Conservation (phyloP, 257 asterid genomes). For the Gentiana straminea region DNA sequence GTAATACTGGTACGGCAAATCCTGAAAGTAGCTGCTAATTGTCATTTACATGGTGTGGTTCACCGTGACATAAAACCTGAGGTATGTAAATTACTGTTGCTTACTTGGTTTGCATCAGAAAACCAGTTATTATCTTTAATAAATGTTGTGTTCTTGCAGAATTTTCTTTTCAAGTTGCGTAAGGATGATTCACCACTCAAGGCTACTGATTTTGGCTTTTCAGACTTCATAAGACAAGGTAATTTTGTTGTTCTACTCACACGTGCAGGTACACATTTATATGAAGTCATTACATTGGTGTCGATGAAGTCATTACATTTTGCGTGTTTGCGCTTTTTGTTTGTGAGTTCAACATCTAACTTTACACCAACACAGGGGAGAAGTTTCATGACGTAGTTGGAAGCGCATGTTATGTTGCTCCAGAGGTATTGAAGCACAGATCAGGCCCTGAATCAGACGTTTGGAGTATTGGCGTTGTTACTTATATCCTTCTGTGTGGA, state of each 20-base stretch:
- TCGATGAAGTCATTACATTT: no score
- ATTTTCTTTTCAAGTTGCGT: slow-evolving; percentile 81
- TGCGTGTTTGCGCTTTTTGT: no score
- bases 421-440: slow-evolving; percentile 89
- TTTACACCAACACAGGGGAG: slow-evolving; percentile 41
- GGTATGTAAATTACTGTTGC: slow-evolving; percentile 30
- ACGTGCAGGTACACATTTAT: no score
- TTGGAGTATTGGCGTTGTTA: slow-evolving; percentile 98
- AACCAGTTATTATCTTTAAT: slow-evolving; percentile 12
- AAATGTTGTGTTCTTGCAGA: slow-evolving; percentile 31
- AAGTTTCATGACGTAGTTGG: slow-evolving; percentile 93
- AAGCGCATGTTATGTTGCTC: slow-evolving; percentile 98
- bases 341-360: no score
- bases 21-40: slow-evolving; percentile 98
- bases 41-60: slow-evolving; percentile 96
- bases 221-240: slow-evolving; percentile 98
- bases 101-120: slow-evolving; percentile 6
- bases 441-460: slow-evolving; percentile 99
- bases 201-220: slow-evolving; percentile 99
- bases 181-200: slow-evolving; percentile 77
- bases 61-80: slow-evolving; percentile 99
- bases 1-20: slow-evolving; percentile 92
- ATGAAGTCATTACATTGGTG: no score
- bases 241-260: slow-evolving; percentile 8
- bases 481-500: slow-evolving; percentile 93